Evolutionary conservation across 495 filamentous ascomycete species (phyloP), one percentile per base, ranked within the genome.

Genomic region (Neurospora intermedia): DNA sequence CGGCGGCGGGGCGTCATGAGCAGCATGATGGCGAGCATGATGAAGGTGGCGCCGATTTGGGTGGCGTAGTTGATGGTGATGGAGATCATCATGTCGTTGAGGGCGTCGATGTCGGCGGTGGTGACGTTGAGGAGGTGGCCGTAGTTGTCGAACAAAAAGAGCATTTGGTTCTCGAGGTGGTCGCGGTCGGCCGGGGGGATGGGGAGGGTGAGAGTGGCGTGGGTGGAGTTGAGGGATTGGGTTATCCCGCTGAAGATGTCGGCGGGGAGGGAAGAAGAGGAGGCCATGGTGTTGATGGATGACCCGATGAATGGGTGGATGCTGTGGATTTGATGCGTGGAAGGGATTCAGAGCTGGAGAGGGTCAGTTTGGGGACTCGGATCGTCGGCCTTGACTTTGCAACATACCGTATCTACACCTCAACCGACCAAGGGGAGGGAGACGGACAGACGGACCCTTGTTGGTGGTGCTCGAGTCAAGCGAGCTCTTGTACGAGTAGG

Each of bases 11-110:
- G 77, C 0, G 81, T 82, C 78, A 81, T 80, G 75, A 59, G 72
- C 1, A 90, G 80, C 0, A 95, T 81, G 27, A 92, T 83, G 48
- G 92, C 74, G 27, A 94, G 82, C 72, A 94, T 88, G 31, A 91
- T 77, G 73, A 91, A 74, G 40, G 87, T 88, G n/a, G 92, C 91
- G 41, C 94, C 94, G 70, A 94, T 84, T 78, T 96, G 92, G 40
- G 84, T 78, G 62, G 87, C 90, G 77, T 90, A 94, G 80, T 89
- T 91, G 88, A 94, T 90, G 80, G 85, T 84, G 59, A 86, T 80
- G 20, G 85, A 83, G 69, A 88, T 77, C 16, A 78, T 75, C 1
- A 70, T 48, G 13, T n/a, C 6, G 75, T 84, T 84, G 78, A 89
- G 87, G 72, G 76, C 74, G 75, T 86, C 79, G 71, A 87, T 82